Base-by-base conservation (phyloP, 345 rosid genomes). In the Atalantia buxifolia region DNA sequence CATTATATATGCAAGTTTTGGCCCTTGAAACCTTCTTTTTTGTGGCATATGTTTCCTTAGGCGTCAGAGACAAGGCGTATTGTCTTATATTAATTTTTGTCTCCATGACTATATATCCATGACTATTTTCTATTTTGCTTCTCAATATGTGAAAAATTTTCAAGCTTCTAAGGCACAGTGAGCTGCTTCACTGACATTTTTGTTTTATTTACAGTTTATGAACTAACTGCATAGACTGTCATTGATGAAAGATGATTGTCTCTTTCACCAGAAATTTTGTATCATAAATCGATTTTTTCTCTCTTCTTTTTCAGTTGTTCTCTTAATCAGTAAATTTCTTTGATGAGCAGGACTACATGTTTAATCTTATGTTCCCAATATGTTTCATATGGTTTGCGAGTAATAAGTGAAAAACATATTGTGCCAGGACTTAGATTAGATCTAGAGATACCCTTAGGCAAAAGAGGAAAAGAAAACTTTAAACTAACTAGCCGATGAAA, bases 261-360 rank as follows among this genome's bases (percentile, higher is more conserved):
- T 27, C 31, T 76, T 65, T 48, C 48, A 76, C 50, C 33, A 76
- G 64, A 66, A 64, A 31, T 64, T 66, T 57, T 72, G 66, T 24
- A 56, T 33, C 22, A 63, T 65, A 25, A 48, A 28, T 61, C 21
- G 55, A 74, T 74, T 33, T 38, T 25, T 33, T 12, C 40, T 36
- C 45, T n/a, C 13, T 30, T 71, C 56, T 56, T 74, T 10, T 50
- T 7, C 33, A 9, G 6, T 30, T 50, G 27, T 70, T 50, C 61
- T 48, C 13, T 42, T 12, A 2, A 25, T 50, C 30, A 14, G 30
- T 70, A 13, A 4, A 19, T 28, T 68, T 69, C 42, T 40, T 4
- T 22, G 36, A 69, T 50, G 27, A 77, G 25, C 69, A 19, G 8
- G 36, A 25, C 24, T 57, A 16, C 60, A 10, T 22, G 35, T n/a